Conservation (phyloP, 768 basidiomycete species). For the Amanita muscaria region DNA sequence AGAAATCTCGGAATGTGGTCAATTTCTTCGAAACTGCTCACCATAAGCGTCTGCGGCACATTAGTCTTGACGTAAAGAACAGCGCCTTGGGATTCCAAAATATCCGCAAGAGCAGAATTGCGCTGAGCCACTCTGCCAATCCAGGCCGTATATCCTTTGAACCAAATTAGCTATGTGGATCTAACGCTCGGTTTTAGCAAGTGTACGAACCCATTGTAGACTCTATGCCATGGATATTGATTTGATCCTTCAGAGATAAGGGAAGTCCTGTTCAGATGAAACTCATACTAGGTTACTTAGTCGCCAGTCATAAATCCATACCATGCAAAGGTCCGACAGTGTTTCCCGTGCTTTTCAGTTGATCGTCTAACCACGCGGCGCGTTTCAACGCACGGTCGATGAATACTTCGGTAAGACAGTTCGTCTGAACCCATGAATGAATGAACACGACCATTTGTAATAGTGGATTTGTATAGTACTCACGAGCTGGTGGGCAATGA, state of each 20-base stretch:
- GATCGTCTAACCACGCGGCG: constrained; percentile 59
- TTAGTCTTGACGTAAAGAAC: constrained; percentile 68
- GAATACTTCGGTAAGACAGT: constrained; percentile 81
- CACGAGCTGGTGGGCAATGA: constrained; percentile 73
- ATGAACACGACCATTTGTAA: too few species aligned
- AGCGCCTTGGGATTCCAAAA: constrained; percentile 60
- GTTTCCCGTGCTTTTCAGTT: constrained; percentile 52
- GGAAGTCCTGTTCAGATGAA: constrained; percentile 45
- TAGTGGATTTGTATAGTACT: too few species aligned
- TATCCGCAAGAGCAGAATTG: constrained; percentile 56
- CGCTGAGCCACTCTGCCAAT: constrained; percentile 49
- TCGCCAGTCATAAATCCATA: constrained; percentile 11
- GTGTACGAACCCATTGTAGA: constrained; percentile 47
- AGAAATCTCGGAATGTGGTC: too few species aligned
- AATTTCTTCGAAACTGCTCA: too few species aligned
- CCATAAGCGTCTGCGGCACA: constrained; percentile 73
- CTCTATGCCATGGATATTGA: constrained; percentile 60
- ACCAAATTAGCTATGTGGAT: neutral
- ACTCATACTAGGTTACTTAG: too few species aligned
- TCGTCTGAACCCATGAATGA: constrained; percentile 36
- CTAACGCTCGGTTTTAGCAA: too few species aligned
- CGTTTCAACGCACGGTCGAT: constrained; percentile 58
- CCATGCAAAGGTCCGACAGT: constrained; percentile 69
- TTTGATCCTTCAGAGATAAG: constrained; percentile 68
- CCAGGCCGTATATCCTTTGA: constrained; percentile 60